Conservation (phyloP, 2,329 filamentous ascomycete genomes). For the Colletotrichum lupini region DNA sequence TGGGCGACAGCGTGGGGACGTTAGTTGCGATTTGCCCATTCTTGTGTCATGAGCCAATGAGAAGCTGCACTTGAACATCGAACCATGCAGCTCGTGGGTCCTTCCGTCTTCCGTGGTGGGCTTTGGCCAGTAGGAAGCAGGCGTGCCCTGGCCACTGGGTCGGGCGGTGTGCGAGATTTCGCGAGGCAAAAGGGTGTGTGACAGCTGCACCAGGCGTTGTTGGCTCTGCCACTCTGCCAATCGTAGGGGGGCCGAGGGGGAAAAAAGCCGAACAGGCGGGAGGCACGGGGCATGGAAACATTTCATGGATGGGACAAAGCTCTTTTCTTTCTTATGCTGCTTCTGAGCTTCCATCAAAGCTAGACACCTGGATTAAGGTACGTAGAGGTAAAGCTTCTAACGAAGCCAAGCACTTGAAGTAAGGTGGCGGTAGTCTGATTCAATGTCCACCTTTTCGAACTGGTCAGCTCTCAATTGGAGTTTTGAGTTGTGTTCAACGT, state of each 20-base stretch:
- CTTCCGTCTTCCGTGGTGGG: slow-evolving; percentile 29
- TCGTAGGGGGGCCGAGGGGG: slow-evolving; percentile 1
- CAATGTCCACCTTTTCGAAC: not conserved
- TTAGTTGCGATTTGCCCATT: not conserved
- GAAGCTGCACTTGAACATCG: slow-evolving; percentile 18
- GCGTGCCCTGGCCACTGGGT: slow-evolving; percentile 9
- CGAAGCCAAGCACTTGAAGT: not conserved
- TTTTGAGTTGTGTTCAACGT: too few species aligned
- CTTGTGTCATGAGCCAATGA: slow-evolving; percentile 15
- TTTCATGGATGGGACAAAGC: slow-evolving; percentile 25
- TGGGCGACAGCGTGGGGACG: not conserved
- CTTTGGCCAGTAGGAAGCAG: not conserved
- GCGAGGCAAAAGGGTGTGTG: slow-evolving; percentile 18
- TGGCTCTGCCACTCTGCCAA: not conserved
- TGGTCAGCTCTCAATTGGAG: not conserved
- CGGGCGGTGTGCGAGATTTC: slow-evolving; percentile 31
- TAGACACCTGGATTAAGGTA: not conserved
- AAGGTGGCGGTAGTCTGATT: slow-evolving; percentile 8
- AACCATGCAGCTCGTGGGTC: slow-evolving; percentile 27
- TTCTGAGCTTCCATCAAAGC: not conserved
- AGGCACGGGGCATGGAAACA: slow-evolving; percentile 19
- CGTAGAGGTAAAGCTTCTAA: not conserved
- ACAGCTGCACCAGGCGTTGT: not conserved
- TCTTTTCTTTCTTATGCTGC: slow-evolving; percentile 19
- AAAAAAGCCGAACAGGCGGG: not conserved